Evolutionary conservation across 179 eudicot species (phyloP).

Genomic region (Actinidia chinensis): DNA sequence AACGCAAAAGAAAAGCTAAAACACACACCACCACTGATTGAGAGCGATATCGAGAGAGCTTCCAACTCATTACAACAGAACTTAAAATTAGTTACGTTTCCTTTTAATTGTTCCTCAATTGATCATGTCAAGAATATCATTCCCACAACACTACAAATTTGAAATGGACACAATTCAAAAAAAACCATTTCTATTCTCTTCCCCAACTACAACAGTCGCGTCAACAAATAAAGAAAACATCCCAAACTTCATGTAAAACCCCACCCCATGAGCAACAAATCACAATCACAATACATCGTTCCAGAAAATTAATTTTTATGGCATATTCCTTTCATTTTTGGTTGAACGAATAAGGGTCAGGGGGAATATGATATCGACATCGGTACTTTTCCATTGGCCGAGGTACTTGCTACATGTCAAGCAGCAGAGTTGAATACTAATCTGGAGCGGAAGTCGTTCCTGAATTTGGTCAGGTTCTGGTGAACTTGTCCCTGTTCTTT

Average conservation of each 20-base stretch:
- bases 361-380: not conserved
- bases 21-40: too few species aligned
- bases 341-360: not conserved
- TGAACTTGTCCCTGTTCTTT: slow-evolving; percentile 18
- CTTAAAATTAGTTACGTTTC: too few species aligned
- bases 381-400: not conserved
- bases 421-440: not conserved
- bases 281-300: slow-evolving; percentile 1
- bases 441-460: slow-evolving; percentile 19
- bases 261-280: slow-evolving; percentile 10
- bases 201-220: not conserved
- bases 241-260: slow-evolving; percentile 4
- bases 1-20: too few species aligned
- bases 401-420: not conserved
- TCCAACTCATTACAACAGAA: too few species aligned
- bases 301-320: not conserved
- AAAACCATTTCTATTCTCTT: not conserved
- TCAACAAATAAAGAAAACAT: not conserved
- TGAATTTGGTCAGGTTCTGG: slow-evolving; percentile 18
- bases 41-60: too few species aligned
- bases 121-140: not conserved
- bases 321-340: not conserved
- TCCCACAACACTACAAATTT: not conserved
- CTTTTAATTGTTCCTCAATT: not conserved
- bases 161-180: slow-evolving; percentile 5